Percentiles rank a stretch among this genome's conserved stretches.
Conservation (phyloP, 495 filamentous ascomycete species). For the Penicillium antarcticum region DNA sequence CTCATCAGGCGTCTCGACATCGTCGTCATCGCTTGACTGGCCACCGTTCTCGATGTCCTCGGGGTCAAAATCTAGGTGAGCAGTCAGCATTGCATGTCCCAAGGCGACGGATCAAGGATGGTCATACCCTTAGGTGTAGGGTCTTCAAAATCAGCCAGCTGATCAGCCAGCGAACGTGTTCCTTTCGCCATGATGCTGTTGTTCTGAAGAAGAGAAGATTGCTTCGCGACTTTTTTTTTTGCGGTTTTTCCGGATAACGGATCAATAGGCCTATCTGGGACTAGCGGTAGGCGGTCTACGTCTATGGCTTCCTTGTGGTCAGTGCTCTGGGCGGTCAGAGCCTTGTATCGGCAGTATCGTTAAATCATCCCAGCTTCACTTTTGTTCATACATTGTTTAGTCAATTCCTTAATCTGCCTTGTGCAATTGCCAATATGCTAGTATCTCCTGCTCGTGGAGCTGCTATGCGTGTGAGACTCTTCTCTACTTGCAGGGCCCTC, state of each 20-base stretch:
- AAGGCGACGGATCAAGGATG: neutral
- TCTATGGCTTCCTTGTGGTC: neutral
- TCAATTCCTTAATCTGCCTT: neutral
- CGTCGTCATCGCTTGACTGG: constrained; percentile 53
- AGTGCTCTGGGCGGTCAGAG: constrained; percentile 17
- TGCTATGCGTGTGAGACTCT: constrained; percentile 34
- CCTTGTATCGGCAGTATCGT: constrained; percentile 4
- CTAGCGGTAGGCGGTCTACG: constrained; percentile 3
- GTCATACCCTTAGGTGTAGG: constrained; percentile 56
- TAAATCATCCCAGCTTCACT: neutral
- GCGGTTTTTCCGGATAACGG: constrained; percentile 35
- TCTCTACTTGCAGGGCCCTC: constrained; percentile 61
- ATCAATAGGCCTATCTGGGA: constrained; percentile 11
- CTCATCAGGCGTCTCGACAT: constrained; percentile 33
- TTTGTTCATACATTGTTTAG: neutral
- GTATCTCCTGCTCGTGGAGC: neutral
- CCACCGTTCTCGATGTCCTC: constrained; percentile 63
- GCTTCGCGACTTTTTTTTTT: constrained; percentile 26
- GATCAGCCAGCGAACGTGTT: constrained; percentile 53
- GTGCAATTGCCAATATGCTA: constrained; percentile 7
- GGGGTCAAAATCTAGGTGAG: constrained; percentile 74
- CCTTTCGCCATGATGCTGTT: constrained; percentile 25
- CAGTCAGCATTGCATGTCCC: constrained; percentile 8
- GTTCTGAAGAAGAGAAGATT: constrained; percentile 5
- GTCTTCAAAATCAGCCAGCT: constrained; percentile 63